Conservation (phyloP, 305 asterid species). For the Withania somnifera region DNA sequence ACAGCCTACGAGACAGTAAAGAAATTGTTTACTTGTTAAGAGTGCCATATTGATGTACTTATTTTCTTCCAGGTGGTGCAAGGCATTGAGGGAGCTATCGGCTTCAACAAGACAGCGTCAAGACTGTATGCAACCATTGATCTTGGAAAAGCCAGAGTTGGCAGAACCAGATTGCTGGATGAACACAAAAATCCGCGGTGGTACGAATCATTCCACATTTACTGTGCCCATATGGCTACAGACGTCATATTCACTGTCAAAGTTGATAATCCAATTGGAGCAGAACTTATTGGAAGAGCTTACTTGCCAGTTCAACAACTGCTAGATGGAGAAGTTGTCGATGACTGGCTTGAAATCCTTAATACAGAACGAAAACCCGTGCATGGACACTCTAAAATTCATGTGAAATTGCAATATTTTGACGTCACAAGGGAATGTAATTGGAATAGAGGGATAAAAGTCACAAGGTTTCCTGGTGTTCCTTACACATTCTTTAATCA, state of each 20-base stretch:
- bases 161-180: slow-evolving; percentile 27
- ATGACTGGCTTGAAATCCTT: slow-evolving; percentile 31
- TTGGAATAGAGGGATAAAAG: slow-evolving; percentile 30
- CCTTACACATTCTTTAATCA: slow-evolving; percentile 41
- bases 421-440: slow-evolving; percentile 26
- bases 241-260: slow-evolving; percentile 35
- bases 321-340: slow-evolving; percentile 23
- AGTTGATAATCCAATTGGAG: slow-evolving; percentile 32
- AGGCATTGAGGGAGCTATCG: slow-evolving; percentile 24
- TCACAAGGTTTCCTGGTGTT: slow-evolving; percentile 32
- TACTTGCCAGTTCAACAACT: slow-evolving; percentile 22
- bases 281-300: slow-evolving; percentile 42
- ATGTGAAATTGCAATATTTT: slow-evolving; percentile 32
- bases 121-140: slow-evolving; percentile 36
- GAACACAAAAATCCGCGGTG: slow-evolving; percentile 32
- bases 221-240: slow-evolving; percentile 43
- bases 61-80: slow-evolving; percentile 15
- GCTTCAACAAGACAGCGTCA: slow-evolving; percentile 24
- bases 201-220: slow-evolving; percentile 47
- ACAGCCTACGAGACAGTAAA: background rate
- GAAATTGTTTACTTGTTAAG: background rate
- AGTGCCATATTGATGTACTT: background rate
- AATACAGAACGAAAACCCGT: slow-evolving; percentile 16
- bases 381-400: slow-evolving; percentile 31
- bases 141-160: slow-evolving; percentile 24